Evolutionary conservation across 495 filamentous ascomycete genomes (phyloP).

Genomic region (Massariosphaeria phaeospora): DNA sequence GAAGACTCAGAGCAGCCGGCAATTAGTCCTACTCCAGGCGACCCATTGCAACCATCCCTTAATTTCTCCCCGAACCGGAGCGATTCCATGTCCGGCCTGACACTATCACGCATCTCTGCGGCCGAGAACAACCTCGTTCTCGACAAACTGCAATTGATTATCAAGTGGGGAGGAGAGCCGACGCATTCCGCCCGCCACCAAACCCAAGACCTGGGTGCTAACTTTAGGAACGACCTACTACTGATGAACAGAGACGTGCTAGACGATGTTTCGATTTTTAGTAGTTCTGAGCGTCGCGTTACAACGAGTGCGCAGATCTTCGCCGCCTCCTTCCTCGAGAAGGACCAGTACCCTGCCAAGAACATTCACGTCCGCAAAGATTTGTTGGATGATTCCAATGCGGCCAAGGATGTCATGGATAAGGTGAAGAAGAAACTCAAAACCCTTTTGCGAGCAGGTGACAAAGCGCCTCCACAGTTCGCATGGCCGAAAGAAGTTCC

Average conservation of each 20-base stretch:
- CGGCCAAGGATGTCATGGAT: constrained; percentile 99
- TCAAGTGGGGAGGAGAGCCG: constrained; percentile 98
- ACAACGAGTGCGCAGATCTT: constrained; percentile 96
- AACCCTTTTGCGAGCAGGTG: constrained; percentile 78
- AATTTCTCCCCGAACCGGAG: constrained; percentile 46
- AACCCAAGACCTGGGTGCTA: constrained; percentile 85
- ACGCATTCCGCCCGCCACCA: constrained; percentile 97
- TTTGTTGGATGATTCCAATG: constrained; percentile 93
- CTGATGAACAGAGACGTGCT: constrained; percentile 89
- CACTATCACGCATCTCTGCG: constrained; percentile 82
- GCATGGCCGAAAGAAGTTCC: constrained; percentile 96
- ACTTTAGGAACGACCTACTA: constrained; percentile 90
- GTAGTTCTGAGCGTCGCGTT: constrained; percentile 88
- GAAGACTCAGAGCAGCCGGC: constrained; percentile 24
- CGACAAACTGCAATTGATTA: constrained; percentile 94
- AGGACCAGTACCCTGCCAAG: constrained; percentile 77
- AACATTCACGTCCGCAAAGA: constrained; percentile 88
- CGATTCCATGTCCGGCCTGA: constrained; percentile 80
- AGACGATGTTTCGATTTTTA: constrained; percentile 86
- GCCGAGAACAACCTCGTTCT: constrained; percentile 82
- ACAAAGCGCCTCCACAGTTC: constrained; percentile 84
- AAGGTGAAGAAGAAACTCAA: constrained; percentile 99
- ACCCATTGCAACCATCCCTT: neutral
- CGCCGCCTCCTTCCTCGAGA: constrained; percentile 80
- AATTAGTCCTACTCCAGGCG: constrained; percentile 12